Evolutionary conservation across 306 rosid genomes (phyloP).

Genomic region (Glycine latifolia): DNA sequence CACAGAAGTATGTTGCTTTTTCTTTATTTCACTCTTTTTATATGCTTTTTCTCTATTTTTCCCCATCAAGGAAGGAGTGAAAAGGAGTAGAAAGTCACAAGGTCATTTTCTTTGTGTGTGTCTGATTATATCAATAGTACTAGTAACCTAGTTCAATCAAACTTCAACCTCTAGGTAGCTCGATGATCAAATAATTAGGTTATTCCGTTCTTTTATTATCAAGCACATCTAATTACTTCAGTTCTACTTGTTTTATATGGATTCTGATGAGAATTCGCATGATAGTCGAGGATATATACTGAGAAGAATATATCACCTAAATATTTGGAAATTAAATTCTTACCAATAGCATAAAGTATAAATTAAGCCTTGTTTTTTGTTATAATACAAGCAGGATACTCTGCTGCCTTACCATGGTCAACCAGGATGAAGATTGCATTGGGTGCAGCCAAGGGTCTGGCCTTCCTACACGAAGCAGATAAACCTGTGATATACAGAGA

Average conservation of each 20-base stretch:
- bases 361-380: constrained; percentile 9
- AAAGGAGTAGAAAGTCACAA: neutral
- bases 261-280: neutral
- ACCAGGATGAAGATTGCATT: constrained; percentile 77
- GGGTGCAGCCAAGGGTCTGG: constrained; percentile 82
- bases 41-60: neutral
- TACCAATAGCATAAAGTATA: neutral
- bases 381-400: constrained; percentile 57
- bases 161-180: too few relatives aligned
- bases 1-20: constrained; percentile 64
- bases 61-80: neutral
- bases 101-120: neutral
- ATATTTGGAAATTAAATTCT: neutral
- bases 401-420: constrained; percentile 79
- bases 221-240: neutral
- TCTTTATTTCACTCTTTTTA: neutral
- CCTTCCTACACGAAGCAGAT: constrained; percentile 81
- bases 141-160: neutral
- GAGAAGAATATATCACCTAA: too few relatives aligned
- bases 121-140: neutral
- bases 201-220: neutral
- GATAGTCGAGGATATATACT: neutral
- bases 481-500: constrained; percentile 87
- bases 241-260: neutral
- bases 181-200: neutral